Percentiles rank a stretch among this genome's conserved stretches.
phyloP scores from a whole-genome alignment of 2,329 filamentous ascomycete genomes.

The Monilinia vaccinii-corymbosi region DNA sequence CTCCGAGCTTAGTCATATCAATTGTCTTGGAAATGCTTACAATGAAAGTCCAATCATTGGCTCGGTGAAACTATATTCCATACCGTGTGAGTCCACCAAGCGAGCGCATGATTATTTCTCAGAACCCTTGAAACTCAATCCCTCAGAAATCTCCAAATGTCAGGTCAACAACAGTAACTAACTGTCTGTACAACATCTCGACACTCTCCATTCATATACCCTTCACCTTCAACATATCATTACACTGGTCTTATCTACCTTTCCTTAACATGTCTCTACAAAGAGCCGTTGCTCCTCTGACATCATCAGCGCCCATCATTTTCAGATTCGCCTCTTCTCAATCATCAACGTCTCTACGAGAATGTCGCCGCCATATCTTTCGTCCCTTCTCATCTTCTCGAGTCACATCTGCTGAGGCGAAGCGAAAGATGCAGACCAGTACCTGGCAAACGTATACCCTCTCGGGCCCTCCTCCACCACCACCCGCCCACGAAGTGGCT shows the following conservation, averaged over 20 bases:
- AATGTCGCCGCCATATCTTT: slow-evolving; percentile 32
- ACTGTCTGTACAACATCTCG: not conserved
- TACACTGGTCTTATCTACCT: too few relatives aligned
- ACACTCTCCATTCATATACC: not conserved
- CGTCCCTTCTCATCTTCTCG: slow-evolving; percentile 40
- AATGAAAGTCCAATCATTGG: slow-evolving; percentile 1
- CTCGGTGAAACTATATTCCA: slow-evolving; percentile 4
- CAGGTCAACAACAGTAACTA: not conserved
- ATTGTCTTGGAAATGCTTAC: too few relatives aligned
- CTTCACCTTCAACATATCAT: not conserved
- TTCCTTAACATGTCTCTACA: slow-evolving; percentile 26
- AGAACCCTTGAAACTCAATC: not conserved
- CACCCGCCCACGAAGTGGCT: slow-evolving; percentile 42
- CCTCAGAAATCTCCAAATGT: not conserved
- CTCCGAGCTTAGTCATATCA: too few relatives aligned
- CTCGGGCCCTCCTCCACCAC: slow-evolving; percentile 13
- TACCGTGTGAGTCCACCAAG: not conserved
- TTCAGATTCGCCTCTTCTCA: slow-evolving; percentile 25
- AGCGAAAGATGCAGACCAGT: slow-evolving; percentile 55
- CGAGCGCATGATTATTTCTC: slow-evolving; percentile 9
- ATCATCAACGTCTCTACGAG: slow-evolving; percentile 29
- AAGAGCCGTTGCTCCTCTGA: slow-evolving; percentile 25
- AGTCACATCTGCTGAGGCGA: slow-evolving; percentile 38
- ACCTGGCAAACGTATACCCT: slow-evolving; percentile 54
- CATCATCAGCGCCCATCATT: slow-evolving; percentile 25